Evolutionary conservation across 1,139 yeast species (phyloP).

Genomic region (Kodamaea fungicola): DNA sequence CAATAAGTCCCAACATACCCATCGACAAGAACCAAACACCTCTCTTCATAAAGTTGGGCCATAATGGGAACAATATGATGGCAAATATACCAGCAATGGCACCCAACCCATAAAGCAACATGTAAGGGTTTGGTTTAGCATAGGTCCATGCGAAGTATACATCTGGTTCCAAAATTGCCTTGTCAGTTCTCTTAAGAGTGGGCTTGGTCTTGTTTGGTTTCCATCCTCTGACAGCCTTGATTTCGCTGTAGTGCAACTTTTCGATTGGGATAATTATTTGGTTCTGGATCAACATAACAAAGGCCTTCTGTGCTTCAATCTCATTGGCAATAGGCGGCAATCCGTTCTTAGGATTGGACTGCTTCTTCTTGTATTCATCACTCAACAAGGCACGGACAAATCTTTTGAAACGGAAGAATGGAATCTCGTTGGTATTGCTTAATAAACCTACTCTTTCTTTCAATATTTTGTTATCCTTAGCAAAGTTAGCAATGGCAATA

Average conservation of each 20-base stretch:
- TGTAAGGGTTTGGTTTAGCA: conserved; percentile 69
- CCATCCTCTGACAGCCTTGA: conserved; percentile 57
- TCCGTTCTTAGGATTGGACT: conserved; percentile 48
- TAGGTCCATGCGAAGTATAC: conserved; percentile 85
- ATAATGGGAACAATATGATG: conserved; percentile 85
- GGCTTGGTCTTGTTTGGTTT: conserved; percentile 75
- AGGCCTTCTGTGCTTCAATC: conserved; percentile 58
- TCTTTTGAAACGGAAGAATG: conserved; percentile 85
- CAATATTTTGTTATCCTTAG: conserved; percentile 60
- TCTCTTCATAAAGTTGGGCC: conserved; percentile 88
- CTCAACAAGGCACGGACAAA: conserved; percentile 74
- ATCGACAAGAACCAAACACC: conserved; percentile 91
- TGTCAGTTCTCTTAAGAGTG: conserved; percentile 58
- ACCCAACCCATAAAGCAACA: conserved; percentile 61
- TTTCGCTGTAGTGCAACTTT: conserved; percentile 70
- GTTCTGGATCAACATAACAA: conserved; percentile 66
- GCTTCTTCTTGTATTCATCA: conserved; percentile 62
- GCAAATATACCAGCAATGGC: conserved; percentile 68
- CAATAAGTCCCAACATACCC: conserved; percentile 71
- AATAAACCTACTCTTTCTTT: conserved; percentile 81
- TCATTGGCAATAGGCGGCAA: conserved; percentile 55
- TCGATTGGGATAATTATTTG: conserved; percentile 73
- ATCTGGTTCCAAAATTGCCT: conserved; percentile 73
- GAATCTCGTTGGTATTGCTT: conserved; percentile 62
- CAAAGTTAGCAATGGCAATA: conserved; percentile 63